Evolutionary conservation across 2,329 filamentous ascomycete species (phyloP), one percentile per base, ranked within the genome.

Genomic region (Colletotrichum salicis): DNA sequence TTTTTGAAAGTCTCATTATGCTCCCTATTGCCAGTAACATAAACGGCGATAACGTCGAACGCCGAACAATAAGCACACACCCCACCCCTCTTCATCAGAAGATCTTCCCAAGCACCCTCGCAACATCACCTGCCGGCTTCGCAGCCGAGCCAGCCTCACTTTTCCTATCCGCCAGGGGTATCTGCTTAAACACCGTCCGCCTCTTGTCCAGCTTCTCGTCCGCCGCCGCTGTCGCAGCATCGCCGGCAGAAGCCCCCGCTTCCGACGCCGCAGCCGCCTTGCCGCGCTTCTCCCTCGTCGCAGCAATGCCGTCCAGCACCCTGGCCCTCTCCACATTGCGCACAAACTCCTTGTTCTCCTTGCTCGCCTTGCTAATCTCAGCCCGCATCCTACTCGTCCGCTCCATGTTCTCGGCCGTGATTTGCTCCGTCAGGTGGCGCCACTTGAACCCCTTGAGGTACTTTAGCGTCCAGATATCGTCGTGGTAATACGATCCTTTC

Each of bases 371-470:
- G 77, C 89, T 88, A 75, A 96, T 93, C 82, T 96, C 94, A 13
- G 93, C 92, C 70, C 93, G 85, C 88, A 96, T 90, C 77, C 93
- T 88, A 77, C 91, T 92, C 65, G 91, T 88, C 70, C 94, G 85
- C 82, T 96, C 94, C 5, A 94, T 93, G 79, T 95, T 94, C 84
- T 97, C 94, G 33, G 92, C 88, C 52, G 92, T 88, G 75, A 96
- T 95, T 82, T 95, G 92, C 80, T 94, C 92, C 68, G 92, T 94
- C 74, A 91, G 81, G 77, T 91, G 86, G 74, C 88, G 85, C 94
- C 94, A 97, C 82, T 96, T 96, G 84, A 96, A 96, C 1, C 93
- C 93, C 74, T 90, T 92, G 73, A 97, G 84, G 78, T 97, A 97
- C 72, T 93, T 88, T 74, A 96, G 84, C 76, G 93, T 95, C 94